Percentiles rank a stretch among this genome's conserved stretches.
Conservation (phyloP, 805 yeast genomes). For the Maudiozyma turicensis region DNA sequence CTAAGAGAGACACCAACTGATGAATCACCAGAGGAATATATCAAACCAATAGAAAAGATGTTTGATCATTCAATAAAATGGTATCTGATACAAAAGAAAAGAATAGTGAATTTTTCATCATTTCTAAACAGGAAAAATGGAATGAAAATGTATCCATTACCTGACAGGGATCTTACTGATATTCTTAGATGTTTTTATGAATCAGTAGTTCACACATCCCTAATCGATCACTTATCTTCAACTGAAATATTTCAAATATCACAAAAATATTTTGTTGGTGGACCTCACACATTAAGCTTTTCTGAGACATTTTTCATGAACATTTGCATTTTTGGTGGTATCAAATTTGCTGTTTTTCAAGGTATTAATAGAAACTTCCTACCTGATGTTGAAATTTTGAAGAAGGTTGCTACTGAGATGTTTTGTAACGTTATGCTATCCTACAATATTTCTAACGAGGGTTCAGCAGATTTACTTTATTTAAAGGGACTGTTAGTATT, state of each 20-base stretch:
- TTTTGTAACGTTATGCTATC: slow-evolving; percentile 36
- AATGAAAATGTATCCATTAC: background rate
- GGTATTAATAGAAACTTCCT: slow-evolving; percentile 5
- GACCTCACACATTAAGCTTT: slow-evolving; percentile 4
- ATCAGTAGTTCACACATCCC: background rate
- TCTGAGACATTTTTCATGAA: slow-evolving; percentile 13
- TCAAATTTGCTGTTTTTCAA: slow-evolving; percentile 4
- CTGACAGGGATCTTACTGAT: background rate
- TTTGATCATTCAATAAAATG: slow-evolving; percentile 9
- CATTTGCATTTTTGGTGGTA: slow-evolving; percentile 8
- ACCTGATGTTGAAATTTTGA: slow-evolving; percentile 8
- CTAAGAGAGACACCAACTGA: slow-evolving; percentile 1
- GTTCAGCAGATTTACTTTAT: slow-evolving; percentile 40
- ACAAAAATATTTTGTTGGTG: slow-evolving; percentile 4
- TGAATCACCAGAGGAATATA: slow-evolving; percentile 1
- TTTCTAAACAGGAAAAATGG: slow-evolving; percentile 2
- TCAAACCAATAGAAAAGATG: slow-evolving; percentile 5
- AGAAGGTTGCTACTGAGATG: slow-evolving; percentile 15
- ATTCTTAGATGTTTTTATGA: background rate
- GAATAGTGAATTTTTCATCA: slow-evolving; percentile 6
- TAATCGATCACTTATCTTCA: background rate
- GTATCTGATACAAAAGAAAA: slow-evolving; percentile 12
- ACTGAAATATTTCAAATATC: background rate
- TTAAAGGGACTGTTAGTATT: slow-evolving; percentile 44
- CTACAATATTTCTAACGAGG: slow-evolving; percentile 37